These are phyloP conservation scores for Clonostachys solani DNA, from an alignment of 2,329 filamentous ascomycete species.

Conservation along the genomic window DNA sequence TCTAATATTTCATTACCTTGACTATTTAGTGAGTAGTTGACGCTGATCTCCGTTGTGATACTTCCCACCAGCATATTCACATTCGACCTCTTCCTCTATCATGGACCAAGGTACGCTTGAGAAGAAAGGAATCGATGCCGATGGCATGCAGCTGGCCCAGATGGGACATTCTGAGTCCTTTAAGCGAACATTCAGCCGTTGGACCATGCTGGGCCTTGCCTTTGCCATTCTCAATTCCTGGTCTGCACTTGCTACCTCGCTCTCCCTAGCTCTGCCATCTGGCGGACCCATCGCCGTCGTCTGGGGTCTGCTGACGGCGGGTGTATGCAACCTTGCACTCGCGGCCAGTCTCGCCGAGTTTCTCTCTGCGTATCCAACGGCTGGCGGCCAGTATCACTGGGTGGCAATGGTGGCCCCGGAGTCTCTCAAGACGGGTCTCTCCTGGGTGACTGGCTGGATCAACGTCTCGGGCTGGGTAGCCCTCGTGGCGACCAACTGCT, in stretches of 20 bases:
- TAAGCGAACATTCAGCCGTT: constrained; percentile 42
- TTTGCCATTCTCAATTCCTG: constrained; percentile 47
- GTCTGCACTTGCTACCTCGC: constrained; percentile 42
- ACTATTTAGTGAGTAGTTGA: no score
- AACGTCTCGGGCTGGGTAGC: constrained; percentile 46
- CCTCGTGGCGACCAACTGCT: constrained; percentile 49
- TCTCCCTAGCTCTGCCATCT: constrained; percentile 53
- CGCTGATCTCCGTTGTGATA: no score
- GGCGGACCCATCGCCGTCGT: constrained; percentile 69
- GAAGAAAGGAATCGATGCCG: not conserved
- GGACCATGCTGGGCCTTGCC: constrained; percentile 42
- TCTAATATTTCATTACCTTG: no score
- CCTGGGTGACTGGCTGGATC: constrained; percentile 38
- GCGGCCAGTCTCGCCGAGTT: constrained; percentile 44
- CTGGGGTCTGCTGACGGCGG: constrained; percentile 62
- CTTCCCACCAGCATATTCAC: no score
- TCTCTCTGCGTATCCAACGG: constrained; percentile 41
- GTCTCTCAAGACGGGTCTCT: constrained; percentile 28
- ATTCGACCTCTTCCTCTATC: no score
- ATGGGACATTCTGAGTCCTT: constrained; percentile 22
- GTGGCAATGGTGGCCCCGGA: constrained; percentile 39
- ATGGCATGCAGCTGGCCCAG: constrained; percentile 1
- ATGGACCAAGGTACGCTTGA: no score
- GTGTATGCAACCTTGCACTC: constrained; percentile 66
- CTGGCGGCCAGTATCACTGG: constrained; percentile 48